These are phyloP conservation scores for Gossypium trilobum DNA, from an alignment of 441 rosid species.

Conservation along the genomic window DNA sequence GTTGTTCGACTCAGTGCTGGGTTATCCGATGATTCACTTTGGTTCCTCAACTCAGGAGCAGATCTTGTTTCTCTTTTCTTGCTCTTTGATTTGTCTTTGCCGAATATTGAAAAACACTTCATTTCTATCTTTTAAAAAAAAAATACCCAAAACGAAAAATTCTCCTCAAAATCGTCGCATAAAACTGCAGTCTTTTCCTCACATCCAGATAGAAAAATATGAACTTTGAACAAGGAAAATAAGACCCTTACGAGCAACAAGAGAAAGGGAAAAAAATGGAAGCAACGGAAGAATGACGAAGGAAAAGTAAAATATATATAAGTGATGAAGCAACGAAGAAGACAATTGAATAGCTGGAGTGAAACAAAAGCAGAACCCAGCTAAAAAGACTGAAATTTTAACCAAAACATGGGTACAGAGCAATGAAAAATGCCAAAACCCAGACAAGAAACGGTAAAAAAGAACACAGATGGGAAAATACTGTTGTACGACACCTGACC, in stretches of 20 bases:
- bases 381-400: neutral
- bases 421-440: neutral
- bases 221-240: neutral
- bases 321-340: neutral
- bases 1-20: slow-evolving; percentile 20
- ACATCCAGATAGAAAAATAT: neutral
- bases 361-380: neutral
- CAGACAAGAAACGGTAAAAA: neutral
- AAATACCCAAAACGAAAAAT: neutral
- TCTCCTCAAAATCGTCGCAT: neutral
- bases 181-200: slow-evolving; percentile 4
- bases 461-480: neutral
- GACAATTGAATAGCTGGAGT: neutral
- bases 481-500: neutral
- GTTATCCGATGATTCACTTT: neutral
- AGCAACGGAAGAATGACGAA: neutral
- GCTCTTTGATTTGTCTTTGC: slow-evolving; percentile 28
- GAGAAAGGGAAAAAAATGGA: neutral
- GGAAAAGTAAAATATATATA: neutral
- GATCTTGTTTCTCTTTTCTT: slow-evolving; percentile 17
- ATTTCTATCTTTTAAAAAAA: slow-evolving; percentile 2
- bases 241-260: slow-evolving; percentile 14
- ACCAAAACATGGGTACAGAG: neutral
- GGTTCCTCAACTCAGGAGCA: slow-evolving; percentile 22
- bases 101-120: slow-evolving; percentile 35